phyloP scores from a whole-genome alignment of 352 stramenopile genomes.

The Globisporangium yorkense region DNA sequence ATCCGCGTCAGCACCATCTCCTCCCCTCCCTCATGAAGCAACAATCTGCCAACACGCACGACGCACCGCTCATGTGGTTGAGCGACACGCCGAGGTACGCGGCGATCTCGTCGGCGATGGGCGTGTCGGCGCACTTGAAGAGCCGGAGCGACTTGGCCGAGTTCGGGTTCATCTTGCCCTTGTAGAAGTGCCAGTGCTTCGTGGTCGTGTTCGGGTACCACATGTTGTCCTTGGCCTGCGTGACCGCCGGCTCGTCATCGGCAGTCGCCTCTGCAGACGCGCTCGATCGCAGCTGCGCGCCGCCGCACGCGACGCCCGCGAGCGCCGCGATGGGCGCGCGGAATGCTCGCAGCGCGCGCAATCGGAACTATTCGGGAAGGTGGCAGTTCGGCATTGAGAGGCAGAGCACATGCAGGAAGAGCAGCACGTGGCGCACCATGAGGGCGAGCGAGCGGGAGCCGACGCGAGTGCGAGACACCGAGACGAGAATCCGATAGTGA shows the following conservation, averaged over 20 bases:
- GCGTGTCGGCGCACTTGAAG: constrained; percentile 86
- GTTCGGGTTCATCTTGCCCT: constrained; percentile 78
- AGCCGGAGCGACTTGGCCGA: constrained; percentile 83
- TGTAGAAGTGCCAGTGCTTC: constrained; percentile 88
- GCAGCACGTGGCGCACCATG: not conserved
- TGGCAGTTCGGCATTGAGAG: not conserved
- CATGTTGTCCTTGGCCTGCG: constrained; percentile 21
- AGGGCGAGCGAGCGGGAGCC: not conserved
- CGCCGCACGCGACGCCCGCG: constrained; percentile 2
- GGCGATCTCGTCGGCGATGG: constrained; percentile 83
- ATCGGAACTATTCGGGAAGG: not conserved
- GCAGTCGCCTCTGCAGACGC: constrained; percentile 8
- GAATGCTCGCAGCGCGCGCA: not conserved
- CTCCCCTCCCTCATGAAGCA: not conserved
- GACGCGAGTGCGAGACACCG: not conserved
- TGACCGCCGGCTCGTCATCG: constrained; percentile 7
- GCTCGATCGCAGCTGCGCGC: constrained; percentile 10
- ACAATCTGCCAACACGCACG: constrained; percentile 2
- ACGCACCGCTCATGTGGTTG: constrained; percentile 63
- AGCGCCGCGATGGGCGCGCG: not conserved
- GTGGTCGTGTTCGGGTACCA: constrained; percentile 82
- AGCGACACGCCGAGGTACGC: constrained; percentile 71
- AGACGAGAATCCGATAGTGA: not conserved
- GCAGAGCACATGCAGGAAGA: not conserved
- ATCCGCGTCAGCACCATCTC: not conserved